A percentile compares a stretch with the other conserved stretches of the same genome.
phyloP scores from a whole-genome alignment of 2,329 filamentous ascomycete genomes.

The Tolypocladium capitatum region DNA sequence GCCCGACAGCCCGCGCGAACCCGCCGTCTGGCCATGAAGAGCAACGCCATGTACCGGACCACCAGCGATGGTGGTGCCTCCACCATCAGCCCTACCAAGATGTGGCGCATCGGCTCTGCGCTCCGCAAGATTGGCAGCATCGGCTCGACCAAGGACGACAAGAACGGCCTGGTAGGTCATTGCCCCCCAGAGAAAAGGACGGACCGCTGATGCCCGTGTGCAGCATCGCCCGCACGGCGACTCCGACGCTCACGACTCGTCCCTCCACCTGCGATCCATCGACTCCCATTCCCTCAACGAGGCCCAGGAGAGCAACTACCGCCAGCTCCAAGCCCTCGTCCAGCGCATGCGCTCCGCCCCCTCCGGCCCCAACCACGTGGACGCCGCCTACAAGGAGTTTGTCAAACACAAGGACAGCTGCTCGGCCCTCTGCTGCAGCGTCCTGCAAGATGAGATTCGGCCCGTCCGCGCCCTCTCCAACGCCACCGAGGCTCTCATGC shows the following conservation, averaged over 20 bases:
- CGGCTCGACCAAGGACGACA: slow-evolving; percentile 9
- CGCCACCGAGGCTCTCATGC: slow-evolving; percentile 10
- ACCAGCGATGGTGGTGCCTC: slow-evolving; percentile 13
- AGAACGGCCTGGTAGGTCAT: slow-evolving; percentile 6
- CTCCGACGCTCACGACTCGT: slow-evolving; percentile 14
- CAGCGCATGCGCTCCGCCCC: slow-evolving; percentile 22
- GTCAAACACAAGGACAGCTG: slow-evolving; percentile 26
- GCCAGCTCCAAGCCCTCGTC: slow-evolving; percentile 21
- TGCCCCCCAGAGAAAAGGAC: background rate
- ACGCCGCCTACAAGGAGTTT: slow-evolving; percentile 31
- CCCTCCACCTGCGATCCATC: slow-evolving; percentile 10
- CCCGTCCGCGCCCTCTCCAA: slow-evolving; percentile 9
- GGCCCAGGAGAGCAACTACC: slow-evolving; percentile 17
- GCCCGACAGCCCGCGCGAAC: background rate
- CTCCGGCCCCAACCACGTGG: slow-evolving; percentile 22
- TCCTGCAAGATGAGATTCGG: slow-evolving; percentile 27
- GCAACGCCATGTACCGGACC: slow-evolving; percentile 13
- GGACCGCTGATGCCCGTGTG: background rate
- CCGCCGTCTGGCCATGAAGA: slow-evolving; percentile 6
- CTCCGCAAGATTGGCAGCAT: slow-evolving; percentile 10
- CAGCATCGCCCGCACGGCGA: slow-evolving; percentile 5
- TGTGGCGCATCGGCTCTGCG: slow-evolving; percentile 10
- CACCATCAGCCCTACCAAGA: slow-evolving; percentile 6
- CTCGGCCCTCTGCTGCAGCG: slow-evolving; percentile 23
- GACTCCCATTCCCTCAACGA: slow-evolving; percentile 15